A percentile compares a stretch with the other conserved stretches of the same genome.
Conservation (phyloP, 306 rosid genomes). For the Rubus parviflorus region DNA sequence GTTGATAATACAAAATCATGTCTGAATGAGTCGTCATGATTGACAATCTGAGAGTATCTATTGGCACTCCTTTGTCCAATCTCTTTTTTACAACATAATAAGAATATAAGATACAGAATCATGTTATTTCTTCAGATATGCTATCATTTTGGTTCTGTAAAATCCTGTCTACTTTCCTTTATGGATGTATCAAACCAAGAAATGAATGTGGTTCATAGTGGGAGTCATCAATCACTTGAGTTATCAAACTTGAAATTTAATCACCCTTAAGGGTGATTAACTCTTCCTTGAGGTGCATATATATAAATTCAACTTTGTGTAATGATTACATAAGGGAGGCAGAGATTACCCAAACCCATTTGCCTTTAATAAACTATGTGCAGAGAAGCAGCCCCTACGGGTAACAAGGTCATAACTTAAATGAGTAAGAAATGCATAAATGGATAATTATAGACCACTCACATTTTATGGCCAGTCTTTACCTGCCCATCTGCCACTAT, state of each 20-base stretch:
- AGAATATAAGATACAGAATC: constrained; percentile 1
- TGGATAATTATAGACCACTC: neutral
- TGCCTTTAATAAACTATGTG: neutral
- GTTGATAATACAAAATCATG: neutral
- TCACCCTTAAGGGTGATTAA: neutral
- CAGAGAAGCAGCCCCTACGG: neutral
- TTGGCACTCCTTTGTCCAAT: neutral
- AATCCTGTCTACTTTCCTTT: neutral
- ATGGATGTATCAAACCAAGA: neutral
- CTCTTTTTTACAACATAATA: neutral
- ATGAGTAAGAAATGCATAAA: neutral
- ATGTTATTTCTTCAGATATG: neutral
- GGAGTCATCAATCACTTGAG: neutral
- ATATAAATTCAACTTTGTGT: neutral
- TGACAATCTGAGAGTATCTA: neutral
- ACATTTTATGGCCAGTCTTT: neutral
- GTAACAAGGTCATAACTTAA: neutral
- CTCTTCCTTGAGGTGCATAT: neutral
- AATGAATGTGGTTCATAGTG: neutral
- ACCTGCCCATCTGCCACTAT: neutral
- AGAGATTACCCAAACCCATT: neutral
- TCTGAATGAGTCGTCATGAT: neutral
- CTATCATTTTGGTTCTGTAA: neutral
- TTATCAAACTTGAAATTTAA: neutral
- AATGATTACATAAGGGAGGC: neutral